Conservation (phyloP, 495 filamentous ascomycete genomes). For the Penicillium atrosanguineum region DNA sequence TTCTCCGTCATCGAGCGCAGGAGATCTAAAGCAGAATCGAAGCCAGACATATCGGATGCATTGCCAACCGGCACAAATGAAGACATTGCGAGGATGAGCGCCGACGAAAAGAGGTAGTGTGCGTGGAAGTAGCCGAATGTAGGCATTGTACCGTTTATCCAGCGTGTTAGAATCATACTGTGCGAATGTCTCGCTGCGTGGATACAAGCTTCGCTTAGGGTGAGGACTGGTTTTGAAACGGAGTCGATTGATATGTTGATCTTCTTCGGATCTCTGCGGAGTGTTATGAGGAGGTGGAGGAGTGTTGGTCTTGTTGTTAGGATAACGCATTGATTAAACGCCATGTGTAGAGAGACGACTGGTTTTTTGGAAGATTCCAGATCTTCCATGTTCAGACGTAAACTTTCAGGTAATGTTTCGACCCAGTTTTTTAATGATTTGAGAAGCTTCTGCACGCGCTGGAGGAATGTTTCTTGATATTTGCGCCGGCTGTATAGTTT, state of each 20-base stretch:
- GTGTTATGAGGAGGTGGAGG: slow-evolving; percentile 40
- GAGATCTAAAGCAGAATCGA: slow-evolving; percentile 41
- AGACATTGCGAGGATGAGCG: slow-evolving; percentile 42
- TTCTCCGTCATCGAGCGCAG: slow-evolving; percentile 42
- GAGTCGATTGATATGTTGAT: neutral
- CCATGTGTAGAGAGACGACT: slow-evolving; percentile 39
- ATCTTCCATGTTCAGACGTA: slow-evolving; percentile 39
- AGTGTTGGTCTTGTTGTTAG: slow-evolving; percentile 42
- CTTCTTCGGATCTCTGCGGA: slow-evolving; percentile 19
- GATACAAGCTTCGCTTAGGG: slow-evolving; percentile 45
- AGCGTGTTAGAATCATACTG: slow-evolving; percentile 42
- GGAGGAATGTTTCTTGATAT: slow-evolving; percentile 43
- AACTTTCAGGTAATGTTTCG: slow-evolving; percentile 39
- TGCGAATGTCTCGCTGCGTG: slow-evolving; percentile 44
- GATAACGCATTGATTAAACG: slow-evolving; percentile 45
- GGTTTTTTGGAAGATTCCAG: slow-evolving; percentile 39
- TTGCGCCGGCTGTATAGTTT: slow-evolving; percentile 43
- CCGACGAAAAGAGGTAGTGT: slow-evolving; percentile 46
- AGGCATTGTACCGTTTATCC: slow-evolving; percentile 44
- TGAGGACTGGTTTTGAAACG: slow-evolving; percentile 41
- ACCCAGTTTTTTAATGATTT: slow-evolving; percentile 47
- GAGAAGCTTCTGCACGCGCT: slow-evolving; percentile 42
- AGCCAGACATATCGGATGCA: slow-evolving; percentile 32
- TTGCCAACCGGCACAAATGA: slow-evolving; percentile 40
- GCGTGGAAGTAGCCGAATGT: slow-evolving; percentile 48